These are phyloP conservation scores for Quambalaria eucalypti DNA, from an alignment of 1,284 basidiomycete species.

Conservation along the genomic window DNA sequence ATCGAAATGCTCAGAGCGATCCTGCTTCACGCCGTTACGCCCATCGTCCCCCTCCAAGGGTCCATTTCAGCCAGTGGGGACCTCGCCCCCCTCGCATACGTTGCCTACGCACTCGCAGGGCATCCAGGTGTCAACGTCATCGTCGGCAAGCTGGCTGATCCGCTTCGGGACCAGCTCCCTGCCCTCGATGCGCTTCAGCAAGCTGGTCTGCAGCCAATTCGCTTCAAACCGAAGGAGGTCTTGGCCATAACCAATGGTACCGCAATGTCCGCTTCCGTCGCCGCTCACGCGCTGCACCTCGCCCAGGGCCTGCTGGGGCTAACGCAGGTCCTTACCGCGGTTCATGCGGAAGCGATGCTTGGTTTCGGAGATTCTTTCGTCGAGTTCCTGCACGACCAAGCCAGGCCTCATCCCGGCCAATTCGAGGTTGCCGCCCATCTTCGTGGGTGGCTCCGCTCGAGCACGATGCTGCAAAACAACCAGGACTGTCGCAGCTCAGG, in stretches of 20 bases:
- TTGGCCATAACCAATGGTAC: conserved; percentile 60
- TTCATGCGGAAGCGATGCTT: conserved; percentile 62
- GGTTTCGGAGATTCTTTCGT: conserved; percentile 31
- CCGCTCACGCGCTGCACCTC: conserved; percentile 57
- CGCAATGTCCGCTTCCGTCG: conserved; percentile 60
- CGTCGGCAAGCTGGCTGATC: conserved; percentile 19
- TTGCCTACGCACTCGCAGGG: conserved; percentile 52
- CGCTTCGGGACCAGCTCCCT: conserved; percentile 8
- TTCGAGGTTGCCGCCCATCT: conserved; percentile 45
- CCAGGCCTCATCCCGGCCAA: conserved; percentile 79
- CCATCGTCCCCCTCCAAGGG: conserved; percentile 72
- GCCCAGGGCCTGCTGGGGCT: conserved; percentile 64
- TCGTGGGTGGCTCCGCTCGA: neutral
- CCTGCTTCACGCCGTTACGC: conserved; percentile 64
- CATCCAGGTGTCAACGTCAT: conserved; percentile 27
- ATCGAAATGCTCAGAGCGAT: conserved; percentile 64
- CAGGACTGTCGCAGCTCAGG: neutral
- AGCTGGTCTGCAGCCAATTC: conserved; percentile 60
- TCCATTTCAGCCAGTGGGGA: conserved; percentile 70
- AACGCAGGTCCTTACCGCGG: conserved; percentile 67
- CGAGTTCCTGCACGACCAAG: conserved; percentile 64
- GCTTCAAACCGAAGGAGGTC: conserved; percentile 70
- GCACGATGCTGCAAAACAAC: neutral
- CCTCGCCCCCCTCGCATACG: conserved; percentile 54
- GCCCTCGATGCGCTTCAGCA: conserved; percentile 17